These are phyloP conservation scores for Closterium sp. DNA, from an alignment of 139 green algal species.

Conservation along the genomic window DNA sequence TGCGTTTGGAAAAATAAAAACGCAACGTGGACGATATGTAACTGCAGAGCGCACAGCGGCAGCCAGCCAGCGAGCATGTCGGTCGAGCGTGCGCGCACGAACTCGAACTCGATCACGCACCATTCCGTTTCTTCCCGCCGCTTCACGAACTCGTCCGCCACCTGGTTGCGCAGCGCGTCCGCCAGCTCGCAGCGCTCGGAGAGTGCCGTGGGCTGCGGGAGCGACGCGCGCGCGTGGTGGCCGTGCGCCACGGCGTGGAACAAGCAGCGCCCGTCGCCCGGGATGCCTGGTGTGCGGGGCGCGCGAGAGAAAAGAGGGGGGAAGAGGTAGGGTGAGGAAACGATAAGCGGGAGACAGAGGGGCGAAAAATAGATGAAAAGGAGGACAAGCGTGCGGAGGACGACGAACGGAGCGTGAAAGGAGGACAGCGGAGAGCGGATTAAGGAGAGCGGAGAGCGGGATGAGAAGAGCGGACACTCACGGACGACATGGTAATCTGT, in stretches of 20 bases:
- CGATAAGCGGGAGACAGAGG: background rate
- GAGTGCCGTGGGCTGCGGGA: background rate
- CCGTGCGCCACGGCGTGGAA: conserved; percentile 46
- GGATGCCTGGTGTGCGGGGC: conserved; percentile 20
- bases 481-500: background rate
- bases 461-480: background rate
- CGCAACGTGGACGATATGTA: background rate
- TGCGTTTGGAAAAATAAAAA: background rate
- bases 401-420: background rate
- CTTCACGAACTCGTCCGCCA: conserved; percentile 48
- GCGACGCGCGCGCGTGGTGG: background rate
- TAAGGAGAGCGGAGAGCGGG: background rate
- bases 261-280: conserved; percentile 33
- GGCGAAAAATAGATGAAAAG: background rate
- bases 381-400: background rate
- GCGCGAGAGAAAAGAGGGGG: no score
- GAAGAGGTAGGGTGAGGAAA: background rate
- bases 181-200: conserved; percentile 5
- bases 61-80: background rate
- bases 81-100: background rate
- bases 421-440: background rate
- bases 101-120: background rate
- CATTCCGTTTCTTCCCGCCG: conserved; percentile 39
- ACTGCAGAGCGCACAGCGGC: background rate
- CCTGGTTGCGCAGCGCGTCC: conserved; percentile 36